Evolutionary conservation across 352 stramenopile species (phyloP).

Genomic region (Pythium folliculosum): DNA sequence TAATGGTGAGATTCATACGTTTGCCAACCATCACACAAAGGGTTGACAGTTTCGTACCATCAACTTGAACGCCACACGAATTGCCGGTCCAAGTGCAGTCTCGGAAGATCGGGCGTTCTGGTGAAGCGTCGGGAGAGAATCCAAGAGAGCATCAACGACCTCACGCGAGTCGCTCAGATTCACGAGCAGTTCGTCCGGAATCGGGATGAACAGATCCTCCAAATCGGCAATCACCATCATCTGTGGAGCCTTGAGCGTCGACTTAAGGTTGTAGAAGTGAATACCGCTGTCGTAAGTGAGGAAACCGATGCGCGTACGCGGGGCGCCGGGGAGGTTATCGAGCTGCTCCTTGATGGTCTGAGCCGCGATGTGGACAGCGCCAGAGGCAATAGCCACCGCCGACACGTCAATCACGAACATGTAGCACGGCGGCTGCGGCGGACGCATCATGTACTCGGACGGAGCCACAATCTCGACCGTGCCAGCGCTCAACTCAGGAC

Average conservation of each 20-base stretch:
- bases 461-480: slow-evolving; percentile 87
- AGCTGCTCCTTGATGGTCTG: slow-evolving; percentile 84
- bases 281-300: slow-evolving; percentile 86
- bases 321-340: slow-evolving; percentile 70
- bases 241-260: slow-evolving; percentile 79
- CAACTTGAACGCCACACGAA: slow-evolving; percentile 97
- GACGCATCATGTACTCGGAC: slow-evolving; percentile 90
- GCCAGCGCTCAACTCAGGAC: slow-evolving; percentile 71
- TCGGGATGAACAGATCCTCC: slow-evolving; percentile 90
- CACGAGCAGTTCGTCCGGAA: slow-evolving; percentile 97
- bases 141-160: slow-evolving; percentile 95
- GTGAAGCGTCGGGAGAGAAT: slow-evolving; percentile 92
- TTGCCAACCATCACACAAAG: background rate
- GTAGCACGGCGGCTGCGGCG: slow-evolving; percentile 84
- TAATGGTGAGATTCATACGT: background rate
- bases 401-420: slow-evolving; percentile 92
- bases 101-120: slow-evolving; percentile 78
- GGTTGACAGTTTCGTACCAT: slow-evolving; percentile 88
- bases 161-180: slow-evolving; percentile 95
- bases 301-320: slow-evolving; percentile 82
- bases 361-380: slow-evolving; percentile 66
- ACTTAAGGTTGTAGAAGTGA: slow-evolving; percentile 92
- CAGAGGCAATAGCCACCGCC: slow-evolving; percentile 65
- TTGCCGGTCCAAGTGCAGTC: slow-evolving; percentile 78
- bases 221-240: slow-evolving; percentile 91